Conservation (phyloP, 2,329 filamentous ascomycete genomes). For the Hymenoscyphus occultus region DNA sequence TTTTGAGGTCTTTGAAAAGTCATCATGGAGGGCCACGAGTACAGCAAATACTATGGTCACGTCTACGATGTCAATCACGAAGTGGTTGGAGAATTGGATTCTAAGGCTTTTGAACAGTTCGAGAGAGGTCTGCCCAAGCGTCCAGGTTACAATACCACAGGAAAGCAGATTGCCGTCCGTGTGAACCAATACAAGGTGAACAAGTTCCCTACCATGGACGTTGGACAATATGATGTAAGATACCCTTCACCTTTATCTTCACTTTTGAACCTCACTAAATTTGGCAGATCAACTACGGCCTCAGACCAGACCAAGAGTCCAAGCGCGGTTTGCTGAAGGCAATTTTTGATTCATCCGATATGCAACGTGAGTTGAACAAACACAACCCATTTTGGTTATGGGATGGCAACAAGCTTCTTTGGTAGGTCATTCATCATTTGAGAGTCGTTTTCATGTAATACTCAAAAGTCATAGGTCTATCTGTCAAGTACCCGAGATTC, state of each 20-base stretch:
- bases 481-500: conserved; percentile 48
- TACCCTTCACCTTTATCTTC: conserved; percentile 4
- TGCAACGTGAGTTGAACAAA: conserved; percentile 53
- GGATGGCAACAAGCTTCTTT: conserved; percentile 83
- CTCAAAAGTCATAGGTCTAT: conserved; percentile 30
- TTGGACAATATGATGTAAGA: conserved; percentile 84
- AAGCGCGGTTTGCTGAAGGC: conserved; percentile 54
- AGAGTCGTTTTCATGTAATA: not conserved
- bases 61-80: not conserved
- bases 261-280: conserved; percentile 15
- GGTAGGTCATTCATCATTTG: conserved; percentile 50
- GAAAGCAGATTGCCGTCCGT: conserved; percentile 50
- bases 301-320: conserved; percentile 55
- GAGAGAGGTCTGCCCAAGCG: conserved; percentile 40
- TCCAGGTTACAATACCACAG: conserved; percentile 56
- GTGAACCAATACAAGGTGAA: conserved; percentile 76
- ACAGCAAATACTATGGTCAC: conserved; percentile 18
- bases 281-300: conserved; percentile 62
- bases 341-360: conserved; percentile 65
- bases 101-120: conserved; percentile 26
- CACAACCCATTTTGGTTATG: conserved; percentile 58
- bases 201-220: conserved; percentile 54
- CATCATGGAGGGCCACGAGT: conserved; percentile 33
- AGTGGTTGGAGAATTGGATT: conserved; percentile 21
- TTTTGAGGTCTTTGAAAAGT: conserved; percentile 7